Evolutionary conservation across 2,329 filamentous ascomycete genomes (phyloP).

Genomic region (Cladosporium oxysporum): DNA sequence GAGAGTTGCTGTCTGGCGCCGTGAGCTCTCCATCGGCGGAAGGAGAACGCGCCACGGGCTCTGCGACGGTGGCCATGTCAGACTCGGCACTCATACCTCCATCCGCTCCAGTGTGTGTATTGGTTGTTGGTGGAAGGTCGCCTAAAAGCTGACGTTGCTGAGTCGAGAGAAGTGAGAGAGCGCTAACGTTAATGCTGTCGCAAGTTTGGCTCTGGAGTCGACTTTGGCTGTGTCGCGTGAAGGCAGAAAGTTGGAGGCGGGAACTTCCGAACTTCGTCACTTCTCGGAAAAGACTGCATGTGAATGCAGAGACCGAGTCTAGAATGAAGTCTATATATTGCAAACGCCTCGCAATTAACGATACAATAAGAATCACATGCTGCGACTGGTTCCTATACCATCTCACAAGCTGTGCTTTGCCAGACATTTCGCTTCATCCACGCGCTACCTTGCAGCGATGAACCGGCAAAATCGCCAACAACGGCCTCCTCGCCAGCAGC

Average conservation of each 20-base stretch:
- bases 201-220: neutral
- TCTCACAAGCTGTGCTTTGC: neutral
- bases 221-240: slow-evolving; percentile 7
- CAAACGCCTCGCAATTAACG: neutral
- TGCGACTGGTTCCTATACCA: neutral
- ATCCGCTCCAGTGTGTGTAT: neutral
- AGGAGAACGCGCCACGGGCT: slow-evolving; percentile 1
- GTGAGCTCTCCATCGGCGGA: slow-evolving; percentile 11
- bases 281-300: neutral
- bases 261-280: slow-evolving; percentile 2
- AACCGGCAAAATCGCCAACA: slow-evolving; percentile 36
- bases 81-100: neutral
- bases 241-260: slow-evolving; percentile 14
- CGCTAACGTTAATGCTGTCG: neutral
- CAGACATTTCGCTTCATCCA: neutral
- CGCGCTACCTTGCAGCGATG: slow-evolving; percentile 22
- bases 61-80: slow-evolving; percentile 20
- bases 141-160: neutral
- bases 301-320: neutral
- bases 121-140: neutral
- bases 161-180: neutral
- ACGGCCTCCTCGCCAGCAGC: slow-evolving; percentile 22
- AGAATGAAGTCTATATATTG: neutral
- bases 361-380: neutral
- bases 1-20: slow-evolving; percentile 27